These are phyloP conservation scores for Astrothelium subdiscretum DNA, from an alignment of 495 filamentous ascomycete genomes.

Conservation along the genomic window DNA sequence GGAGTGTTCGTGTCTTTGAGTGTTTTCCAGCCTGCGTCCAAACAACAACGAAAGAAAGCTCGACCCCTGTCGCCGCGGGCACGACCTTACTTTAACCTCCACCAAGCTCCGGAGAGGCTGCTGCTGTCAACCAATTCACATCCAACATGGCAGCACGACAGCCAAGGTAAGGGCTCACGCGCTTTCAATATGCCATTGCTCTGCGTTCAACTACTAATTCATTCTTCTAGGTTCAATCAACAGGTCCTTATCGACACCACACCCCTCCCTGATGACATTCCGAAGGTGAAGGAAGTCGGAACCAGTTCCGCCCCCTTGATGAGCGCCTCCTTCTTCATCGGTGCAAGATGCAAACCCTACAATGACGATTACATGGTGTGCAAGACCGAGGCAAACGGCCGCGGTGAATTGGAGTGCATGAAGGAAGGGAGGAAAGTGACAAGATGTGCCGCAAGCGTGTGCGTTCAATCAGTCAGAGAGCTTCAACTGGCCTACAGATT, in stretches of 20 bases:
- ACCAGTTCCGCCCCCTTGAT: conserved; percentile 81
- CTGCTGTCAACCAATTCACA: conserved; percentile 1
- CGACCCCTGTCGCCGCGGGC: neutral
- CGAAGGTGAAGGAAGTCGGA: conserved; percentile 82
- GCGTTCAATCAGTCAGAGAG: conserved; percentile 34
- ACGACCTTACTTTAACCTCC: neutral
- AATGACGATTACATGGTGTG: conserved; percentile 99
- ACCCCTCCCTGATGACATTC: conserved; percentile 82
- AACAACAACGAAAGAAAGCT: neutral
- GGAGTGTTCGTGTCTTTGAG: conserved; percentile 22
- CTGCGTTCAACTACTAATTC: conserved; percentile 19
- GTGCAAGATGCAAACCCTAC: conserved; percentile 82
- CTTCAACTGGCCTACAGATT: neutral
- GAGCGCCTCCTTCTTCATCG: conserved; percentile 94
- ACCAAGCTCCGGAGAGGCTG: neutral
- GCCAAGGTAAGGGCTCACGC: conserved; percentile 23
- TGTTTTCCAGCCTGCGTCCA: conserved; percentile 17
- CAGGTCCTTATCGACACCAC: conserved; percentile 88
- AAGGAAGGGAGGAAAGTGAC: conserved; percentile 94
- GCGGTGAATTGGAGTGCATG: conserved; percentile 87
- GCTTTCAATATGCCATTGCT: conserved; percentile 4
- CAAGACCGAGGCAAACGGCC: conserved; percentile 80
- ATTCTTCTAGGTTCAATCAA: conserved; percentile 69
- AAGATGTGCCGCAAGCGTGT: conserved; percentile 92
- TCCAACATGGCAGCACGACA: conserved; percentile 30